Evolutionary conservation across 2,329 filamentous ascomycete species (phyloP).

Genomic region (Hirsutella minnesotensis): DNA sequence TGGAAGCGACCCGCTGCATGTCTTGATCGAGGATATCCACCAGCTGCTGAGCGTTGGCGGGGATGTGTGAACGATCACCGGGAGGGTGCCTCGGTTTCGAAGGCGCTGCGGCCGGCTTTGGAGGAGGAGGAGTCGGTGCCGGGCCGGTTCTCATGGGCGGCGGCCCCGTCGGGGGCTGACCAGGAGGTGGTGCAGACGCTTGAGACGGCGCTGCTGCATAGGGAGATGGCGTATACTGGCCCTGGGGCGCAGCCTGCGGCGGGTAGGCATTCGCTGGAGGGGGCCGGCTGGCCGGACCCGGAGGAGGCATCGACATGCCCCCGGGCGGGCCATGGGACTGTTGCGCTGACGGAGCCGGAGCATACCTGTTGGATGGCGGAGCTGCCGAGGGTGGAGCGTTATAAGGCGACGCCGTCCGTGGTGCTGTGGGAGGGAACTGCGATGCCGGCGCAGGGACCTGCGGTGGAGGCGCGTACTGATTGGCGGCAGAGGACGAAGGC

Average conservation of each 20-base stretch:
- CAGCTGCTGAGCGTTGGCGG: slow-evolving; percentile 60
- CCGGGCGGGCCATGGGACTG: slow-evolving; percentile 32
- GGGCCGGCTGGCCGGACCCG: slow-evolving; percentile 28
- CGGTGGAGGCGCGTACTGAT: slow-evolving; percentile 34
- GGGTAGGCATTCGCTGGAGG: slow-evolving; percentile 34
- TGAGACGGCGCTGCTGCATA: slow-evolving; percentile 26
- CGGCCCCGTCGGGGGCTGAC: slow-evolving; percentile 24
- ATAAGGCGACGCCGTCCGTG: slow-evolving; percentile 75
- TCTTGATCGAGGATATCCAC: slow-evolving; percentile 73
- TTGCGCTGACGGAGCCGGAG: slow-evolving; percentile 51
- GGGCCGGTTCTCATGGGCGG: slow-evolving; percentile 21
- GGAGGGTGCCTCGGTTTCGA: slow-evolving; percentile 59
- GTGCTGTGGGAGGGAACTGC: slow-evolving; percentile 45
- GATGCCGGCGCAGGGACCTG: slow-evolving; percentile 49
- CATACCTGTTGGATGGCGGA: slow-evolving; percentile 66
- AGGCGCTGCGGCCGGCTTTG: slow-evolving; percentile 34
- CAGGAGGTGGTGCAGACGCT: slow-evolving; percentile 20
- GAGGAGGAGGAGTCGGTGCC: slow-evolving; percentile 31
- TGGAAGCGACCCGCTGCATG: slow-evolving; percentile 77
- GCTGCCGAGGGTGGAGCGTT: slow-evolving; percentile 61
- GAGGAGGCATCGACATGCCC: slow-evolving; percentile 24
- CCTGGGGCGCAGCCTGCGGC: slow-evolving; percentile 26
- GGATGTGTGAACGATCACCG: slow-evolving; percentile 85
- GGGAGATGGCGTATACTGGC: slow-evolving; percentile 21
- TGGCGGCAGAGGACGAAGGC: slow-evolving; percentile 55